These are phyloP conservation scores for Raffaelea deltoideospora DNA, from an alignment of 2,329 filamentous ascomycete genomes.

Conservation along the genomic window DNA sequence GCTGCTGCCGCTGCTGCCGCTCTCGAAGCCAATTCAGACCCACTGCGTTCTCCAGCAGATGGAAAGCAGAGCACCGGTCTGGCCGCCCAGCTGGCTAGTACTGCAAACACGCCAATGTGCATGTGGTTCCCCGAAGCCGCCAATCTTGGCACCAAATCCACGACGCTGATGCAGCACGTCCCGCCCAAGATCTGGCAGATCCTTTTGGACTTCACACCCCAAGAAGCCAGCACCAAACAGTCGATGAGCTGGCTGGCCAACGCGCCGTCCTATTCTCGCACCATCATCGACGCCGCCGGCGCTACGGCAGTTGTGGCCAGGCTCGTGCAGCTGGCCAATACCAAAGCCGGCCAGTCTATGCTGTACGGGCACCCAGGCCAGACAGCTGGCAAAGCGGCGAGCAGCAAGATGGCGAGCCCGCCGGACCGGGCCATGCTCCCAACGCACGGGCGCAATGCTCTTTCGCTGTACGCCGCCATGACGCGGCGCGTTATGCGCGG, in stretches of 20 bases:
- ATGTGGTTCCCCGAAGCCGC: too few species aligned
- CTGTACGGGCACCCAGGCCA: too few species aligned
- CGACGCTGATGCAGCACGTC: conserved; percentile 8
- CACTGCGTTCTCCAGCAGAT: too few species aligned
- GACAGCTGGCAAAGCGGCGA: too few species aligned
- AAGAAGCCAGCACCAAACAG: conserved; percentile 1
- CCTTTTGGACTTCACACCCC: conserved; percentile 8
- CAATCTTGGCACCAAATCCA: not conserved
- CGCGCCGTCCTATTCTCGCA: conserved; percentile 10
- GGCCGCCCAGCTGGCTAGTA: too few species aligned
- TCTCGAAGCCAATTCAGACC: too few species aligned
- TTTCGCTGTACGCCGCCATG: conserved; percentile 8
- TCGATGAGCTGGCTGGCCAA: conserved; percentile 8
- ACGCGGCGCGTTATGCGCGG: conserved; percentile 9
- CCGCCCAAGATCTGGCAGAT: conserved; percentile 14
- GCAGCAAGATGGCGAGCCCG: not conserved
- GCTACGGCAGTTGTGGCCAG: conserved; percentile 7
- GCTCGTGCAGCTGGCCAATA: conserved; percentile 7
- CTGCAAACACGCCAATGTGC: too few species aligned
- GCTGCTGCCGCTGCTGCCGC: too few species aligned
- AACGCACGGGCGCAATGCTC: conserved; percentile 1
- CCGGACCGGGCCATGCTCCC: not conserved
- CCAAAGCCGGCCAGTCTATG: not conserved
- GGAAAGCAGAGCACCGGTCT: too few species aligned
- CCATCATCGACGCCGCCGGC: conserved; percentile 9